Base-by-base conservation (phyloP, 441 rosid genomes). In the Pelargonium cotyledonis region DNA sequence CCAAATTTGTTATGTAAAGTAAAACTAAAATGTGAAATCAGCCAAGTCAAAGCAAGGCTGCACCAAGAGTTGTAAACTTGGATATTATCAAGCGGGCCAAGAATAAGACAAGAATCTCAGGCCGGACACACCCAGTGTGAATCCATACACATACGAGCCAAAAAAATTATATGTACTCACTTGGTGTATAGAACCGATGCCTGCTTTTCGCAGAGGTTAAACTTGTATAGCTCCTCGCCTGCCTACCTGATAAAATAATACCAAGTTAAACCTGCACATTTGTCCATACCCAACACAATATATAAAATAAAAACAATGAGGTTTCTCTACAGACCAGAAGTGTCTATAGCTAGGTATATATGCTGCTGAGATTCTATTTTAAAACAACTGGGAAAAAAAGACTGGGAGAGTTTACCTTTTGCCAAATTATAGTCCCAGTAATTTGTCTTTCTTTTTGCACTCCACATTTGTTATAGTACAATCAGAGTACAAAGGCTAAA, bases 41-140 rank as follows among this genome's bases (percentile, higher is more conserved):
- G 8, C 18, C 19, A 51, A 51, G 58, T 16, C 58, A 51, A 57
- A 7, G 29, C 21, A 23, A 38, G 41, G 41, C 41, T 38, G 41
- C 8, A 38, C 41, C 41, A 38, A 41, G 44, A 41, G 44, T 41
- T 57, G 62, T 57, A 11, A 46, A 41, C 53, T 19, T 18, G 19
- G 19, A 60, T 40, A 43, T 63, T 44, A 62, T 69, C 72, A 69
- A 41, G 11, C 74, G 19, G 55, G 41, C 74, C 23, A 43, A 8
- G 44, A 40, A 35, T 51, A 40, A 11, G 60, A 53, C 65, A 65
- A 57, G 62, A 65, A 53, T 21, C 23, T 51, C 55, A 16, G 74
- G 74, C 74, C 74, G 69, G 69, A 65, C 74, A 19, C 62, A 8
- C 29, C 23, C 19, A 57, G 62, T 5, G 16, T 57, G 11, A 19